Conservation (phyloP, 768 basidiomycete genomes). For the Phanerochaete sordida region DNA sequence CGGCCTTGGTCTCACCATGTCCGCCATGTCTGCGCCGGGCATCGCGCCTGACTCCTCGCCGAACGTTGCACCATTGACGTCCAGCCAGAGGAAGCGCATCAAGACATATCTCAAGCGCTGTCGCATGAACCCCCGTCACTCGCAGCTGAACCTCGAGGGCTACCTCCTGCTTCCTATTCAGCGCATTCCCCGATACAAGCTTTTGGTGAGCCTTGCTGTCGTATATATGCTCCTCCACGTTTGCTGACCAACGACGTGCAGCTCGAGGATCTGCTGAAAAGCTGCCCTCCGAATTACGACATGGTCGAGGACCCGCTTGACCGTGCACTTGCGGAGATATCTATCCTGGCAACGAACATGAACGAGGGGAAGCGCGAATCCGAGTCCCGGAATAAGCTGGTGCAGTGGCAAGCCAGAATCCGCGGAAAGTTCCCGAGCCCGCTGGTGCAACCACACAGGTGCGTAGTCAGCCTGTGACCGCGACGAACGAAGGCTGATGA, state of each 20-base stretch:
- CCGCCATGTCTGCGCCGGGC: slow-evolving; percentile 45
- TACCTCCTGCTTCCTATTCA: slow-evolving; percentile 95
- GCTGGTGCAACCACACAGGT: slow-evolving; percentile 98
- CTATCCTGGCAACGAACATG: slow-evolving; percentile 88
- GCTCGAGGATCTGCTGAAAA: slow-evolving; percentile 84
- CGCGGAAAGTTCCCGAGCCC: slow-evolving; percentile 92
- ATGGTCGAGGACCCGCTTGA: slow-evolving; percentile 82
- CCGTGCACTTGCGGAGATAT: slow-evolving; percentile 82
- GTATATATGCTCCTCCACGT: too few relatives aligned
- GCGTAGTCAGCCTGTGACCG: slow-evolving; percentile 21
- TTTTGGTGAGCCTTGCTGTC: slow-evolving; percentile 59
- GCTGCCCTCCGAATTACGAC: slow-evolving; percentile 77
- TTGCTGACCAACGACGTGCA: slow-evolving; percentile 27
- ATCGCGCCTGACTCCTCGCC: slow-evolving; percentile 35
- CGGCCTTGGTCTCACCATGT: slow-evolving; percentile 55
- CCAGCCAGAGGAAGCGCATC: slow-evolving; percentile 85
- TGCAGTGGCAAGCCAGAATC: slow-evolving; percentile 89
- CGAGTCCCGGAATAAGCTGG: slow-evolving; percentile 86
- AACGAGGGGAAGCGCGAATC: slow-evolving; percentile 97
- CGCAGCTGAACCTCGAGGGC: slow-evolving; percentile 90
- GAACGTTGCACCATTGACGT: slow-evolving; percentile 56
- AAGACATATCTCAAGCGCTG: slow-evolving; percentile 88
- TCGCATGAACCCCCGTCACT: slow-evolving; percentile 84
- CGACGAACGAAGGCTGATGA: neutral
- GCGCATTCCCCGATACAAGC: slow-evolving; percentile 93